Evolutionary conservation across 306 rosid genomes (phyloP), one percentile per base, ranked within the genome.

Genomic region (Prunus campanulata): DNA sequence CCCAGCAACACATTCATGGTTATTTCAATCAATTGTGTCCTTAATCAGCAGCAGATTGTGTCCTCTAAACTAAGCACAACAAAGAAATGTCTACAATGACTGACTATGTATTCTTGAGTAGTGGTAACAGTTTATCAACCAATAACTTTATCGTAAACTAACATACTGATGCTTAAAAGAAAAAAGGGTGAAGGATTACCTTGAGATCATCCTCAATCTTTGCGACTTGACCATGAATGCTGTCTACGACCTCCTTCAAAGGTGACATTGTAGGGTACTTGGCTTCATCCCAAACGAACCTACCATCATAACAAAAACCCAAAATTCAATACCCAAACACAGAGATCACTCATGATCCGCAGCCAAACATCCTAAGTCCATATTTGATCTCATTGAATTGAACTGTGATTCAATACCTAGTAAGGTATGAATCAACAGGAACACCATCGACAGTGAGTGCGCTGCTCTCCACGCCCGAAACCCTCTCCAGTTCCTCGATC

Each of bases 261-360:
- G 97, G 89, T 3, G 97, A 88, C 92, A 93, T 81, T 11, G 98
- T 93, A 0, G 97, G 98, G 84, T 90, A 91, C 88, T 90, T 93
- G 3, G 97, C 98, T 76, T 93, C 98, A 76, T 93, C 98, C 98
- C 98, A 93, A 77, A 88, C 93, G 69, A 91, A 93, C 86, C 98
- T 93, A 68, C 35, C 49, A 71, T 20, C 49, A 71, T 20, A 27
- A 42, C 20, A 59, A 65, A 73, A 1, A n/a, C 16, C 42, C 60
- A 24, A 68, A 10, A 57, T 76, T 76, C 66, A 83, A 56, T 20
- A 64, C 35, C 72, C 24, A 57, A 63, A 11, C 46, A 32, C 49
- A 54, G 19, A 57, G 24, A 32, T 35, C n/a, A 65, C 15, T 22
- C 13, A 44, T 32, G 19, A 49, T 44, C 69, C 60, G 48, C 74